Percentiles rank a stretch among this genome's conserved stretches.
phyloP scores from a whole-genome alignment of 2,329 filamentous ascomycete genomes.

The Ceratocystis papillata region DNA sequence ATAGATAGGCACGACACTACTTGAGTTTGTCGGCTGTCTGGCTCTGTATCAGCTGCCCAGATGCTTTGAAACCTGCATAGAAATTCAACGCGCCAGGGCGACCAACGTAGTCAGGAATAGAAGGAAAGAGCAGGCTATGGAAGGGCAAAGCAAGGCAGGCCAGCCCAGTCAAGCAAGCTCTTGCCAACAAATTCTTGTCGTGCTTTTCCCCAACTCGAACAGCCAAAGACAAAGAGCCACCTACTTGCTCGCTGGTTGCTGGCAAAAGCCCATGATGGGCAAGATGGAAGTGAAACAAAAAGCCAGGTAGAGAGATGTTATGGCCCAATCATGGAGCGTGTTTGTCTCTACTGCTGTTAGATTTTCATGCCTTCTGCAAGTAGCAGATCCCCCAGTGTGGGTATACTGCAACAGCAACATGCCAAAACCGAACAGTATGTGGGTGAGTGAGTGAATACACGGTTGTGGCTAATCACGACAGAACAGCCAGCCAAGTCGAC shows the following conservation, averaged over 20 bases:
- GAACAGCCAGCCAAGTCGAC: not conserved
- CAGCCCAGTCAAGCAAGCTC: not conserved
- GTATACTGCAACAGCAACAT: constrained; percentile 3
- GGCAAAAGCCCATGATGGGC: not conserved
- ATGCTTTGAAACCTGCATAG: no score
- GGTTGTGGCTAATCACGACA: not conserved
- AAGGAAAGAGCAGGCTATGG: no score
- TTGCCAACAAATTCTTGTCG: not conserved
- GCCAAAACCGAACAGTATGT: not conserved
- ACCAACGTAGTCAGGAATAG: no score
- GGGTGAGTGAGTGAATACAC: not conserved
- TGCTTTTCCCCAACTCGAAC: not conserved
- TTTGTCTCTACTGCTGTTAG: not conserved
- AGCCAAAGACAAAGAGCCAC: not conserved
- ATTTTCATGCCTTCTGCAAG: constrained; percentile 2
- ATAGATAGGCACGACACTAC: not conserved
- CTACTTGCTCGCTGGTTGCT: not conserved
- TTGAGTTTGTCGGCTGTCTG: no score
- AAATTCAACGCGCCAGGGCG: no score
- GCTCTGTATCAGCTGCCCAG: no score
- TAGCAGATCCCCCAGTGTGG: constrained; percentile 9
- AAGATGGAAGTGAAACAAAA: constrained; percentile 5
- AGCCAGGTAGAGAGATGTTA: not conserved
- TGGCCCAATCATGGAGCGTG: not conserved
- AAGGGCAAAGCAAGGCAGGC: not conserved